These are phyloP conservation scores for Phanerodontia chrysosporium DNA, from an alignment of 768 basidiomycete species.

Conservation along the genomic window DNA sequence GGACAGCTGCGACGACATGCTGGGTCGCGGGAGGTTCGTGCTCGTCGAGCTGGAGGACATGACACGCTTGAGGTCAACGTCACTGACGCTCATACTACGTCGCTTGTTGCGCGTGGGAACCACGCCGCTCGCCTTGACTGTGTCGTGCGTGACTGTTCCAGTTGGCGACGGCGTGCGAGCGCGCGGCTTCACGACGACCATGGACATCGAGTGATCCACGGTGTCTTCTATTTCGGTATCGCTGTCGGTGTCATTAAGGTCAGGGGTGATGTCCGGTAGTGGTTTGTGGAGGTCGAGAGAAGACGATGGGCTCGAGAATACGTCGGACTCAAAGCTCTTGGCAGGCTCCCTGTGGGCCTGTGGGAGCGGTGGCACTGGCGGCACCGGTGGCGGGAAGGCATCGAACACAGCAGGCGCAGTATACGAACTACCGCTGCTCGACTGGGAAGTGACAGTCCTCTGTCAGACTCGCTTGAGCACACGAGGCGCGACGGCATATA, in stretches of 20 bases:
- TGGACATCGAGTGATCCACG: constrained; percentile 55
- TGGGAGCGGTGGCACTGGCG: constrained; percentile 44
- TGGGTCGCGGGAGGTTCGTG: constrained; percentile 34
- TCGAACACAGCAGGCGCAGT: constrained; percentile 32
- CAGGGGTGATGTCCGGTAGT: constrained; percentile 52
- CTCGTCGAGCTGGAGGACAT: constrained; percentile 33
- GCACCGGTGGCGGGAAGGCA: constrained; percentile 36
- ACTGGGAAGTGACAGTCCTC: constrained; percentile 22
- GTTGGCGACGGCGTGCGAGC: constrained; percentile 23
- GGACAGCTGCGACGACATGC: constrained; percentile 15
- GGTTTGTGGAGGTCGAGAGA: constrained; percentile 48
- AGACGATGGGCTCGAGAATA: constrained; percentile 35
- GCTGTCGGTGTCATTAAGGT: constrained; percentile 28
- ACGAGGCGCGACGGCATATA: neutral
- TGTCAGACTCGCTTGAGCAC: constrained; percentile 3
- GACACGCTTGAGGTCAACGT: constrained; percentile 51
- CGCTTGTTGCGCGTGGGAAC: constrained; percentile 39
- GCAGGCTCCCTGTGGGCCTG: constrained; percentile 28
- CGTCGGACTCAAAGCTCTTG: constrained; percentile 36
- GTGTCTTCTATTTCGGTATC: constrained; percentile 35
- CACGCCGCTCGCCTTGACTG: constrained; percentile 22
- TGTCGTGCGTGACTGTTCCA: constrained; percentile 19
- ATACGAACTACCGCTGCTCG: constrained; percentile 17
- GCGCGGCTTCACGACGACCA: constrained; percentile 52
- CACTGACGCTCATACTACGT: constrained; percentile 71